These are phyloP conservation scores for Guillardia theta DNA, from an alignment of 78 protist genomes.

Conservation along the genomic window DNA sequence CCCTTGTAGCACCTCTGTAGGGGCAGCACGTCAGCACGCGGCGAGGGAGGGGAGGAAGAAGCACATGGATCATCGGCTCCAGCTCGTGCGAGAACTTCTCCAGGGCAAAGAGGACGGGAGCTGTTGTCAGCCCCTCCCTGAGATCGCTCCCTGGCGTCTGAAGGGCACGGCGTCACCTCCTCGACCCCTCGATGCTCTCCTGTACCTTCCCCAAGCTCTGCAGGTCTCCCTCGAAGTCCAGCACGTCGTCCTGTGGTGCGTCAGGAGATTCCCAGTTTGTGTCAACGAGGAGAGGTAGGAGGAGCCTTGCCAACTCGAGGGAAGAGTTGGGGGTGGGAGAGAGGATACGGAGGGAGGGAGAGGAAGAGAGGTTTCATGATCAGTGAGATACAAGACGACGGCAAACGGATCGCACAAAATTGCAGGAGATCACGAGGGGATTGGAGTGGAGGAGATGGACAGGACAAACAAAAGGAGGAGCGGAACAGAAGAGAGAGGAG, in stretches of 20 bases:
- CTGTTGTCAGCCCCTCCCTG: slow-evolving; percentile 81
- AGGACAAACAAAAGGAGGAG: not conserved
- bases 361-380: too few relatives aligned
- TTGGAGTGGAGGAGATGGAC: slow-evolving; percentile 48
- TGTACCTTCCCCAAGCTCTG: slow-evolving; percentile 74
- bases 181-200: too few relatives aligned
- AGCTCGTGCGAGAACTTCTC: slow-evolving; percentile 61
- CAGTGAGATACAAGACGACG: too few relatives aligned
- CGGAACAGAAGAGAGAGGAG: not conserved
- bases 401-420: too few relatives aligned
- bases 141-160: not conserved
- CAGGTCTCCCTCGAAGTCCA: slow-evolving; percentile 71
- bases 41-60: not conserved
- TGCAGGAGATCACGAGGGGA: too few relatives aligned
- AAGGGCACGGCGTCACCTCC: too few relatives aligned
- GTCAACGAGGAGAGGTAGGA: too few relatives aligned
- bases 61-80: slow-evolving; percentile 53
- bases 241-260: slow-evolving; percentile 74
- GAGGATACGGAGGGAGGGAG: not conserved
- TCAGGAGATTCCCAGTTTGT: not conserved
- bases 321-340: not conserved
- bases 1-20: not conserved
- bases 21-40: not conserved
- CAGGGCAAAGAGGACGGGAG: slow-evolving; percentile 85
- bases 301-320: not conserved